Evolutionary conservation across 2,329 filamentous ascomycete genomes (phyloP), one percentile per base, ranked within the genome.

Genomic region (Mollisia scopiformis): DNA sequence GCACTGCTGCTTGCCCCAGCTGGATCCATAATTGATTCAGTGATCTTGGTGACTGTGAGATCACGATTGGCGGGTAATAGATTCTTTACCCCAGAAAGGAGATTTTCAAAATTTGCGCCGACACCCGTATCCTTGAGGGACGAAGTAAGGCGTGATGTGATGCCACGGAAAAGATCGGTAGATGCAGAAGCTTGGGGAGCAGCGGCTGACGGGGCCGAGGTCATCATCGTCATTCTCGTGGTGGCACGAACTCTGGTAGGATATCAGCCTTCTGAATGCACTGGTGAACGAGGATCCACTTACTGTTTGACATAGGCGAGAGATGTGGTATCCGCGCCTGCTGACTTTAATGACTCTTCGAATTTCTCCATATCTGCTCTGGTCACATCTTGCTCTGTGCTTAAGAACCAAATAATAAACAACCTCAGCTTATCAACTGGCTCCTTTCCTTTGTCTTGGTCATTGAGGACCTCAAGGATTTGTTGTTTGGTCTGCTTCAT

Each of bases 211-310:
- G 91, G 88, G 30, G 93, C 88, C 1, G 93, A 96, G 3, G 93
- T 92, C 75, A 99, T 90, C 86, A 98, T 97, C 14, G 94, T 98
- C 92, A 98, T 97, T 66, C 95, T 92, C 5, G 94, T 98, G 54
- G 96, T 93, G 67, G 96, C 92, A 62, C 94, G 92, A 55, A 98
- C 92, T 75, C 91, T 87, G 52, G 13, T 33, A 21, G 47, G 75
- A 66, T 43, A 41, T 61, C 49, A 62, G 55, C 33, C 59, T 62
- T 30, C 60, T 53, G 39, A n/a, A 50, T 3, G 16, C n/a, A 30
- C 16, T 25, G 27, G 13, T 19, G 10, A 27, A n/a, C 10, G 3
- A 47, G 21, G n/a, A n/a, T n/a, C 50, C 19, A 80, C 87, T 78
- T 78, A 91, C 89, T 93, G 91, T 78, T 91, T 88, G 69, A 99